phyloP scores from a whole-genome alignment of 805 yeast genomes.

The Myxozyma vanderwaltii region DNA sequence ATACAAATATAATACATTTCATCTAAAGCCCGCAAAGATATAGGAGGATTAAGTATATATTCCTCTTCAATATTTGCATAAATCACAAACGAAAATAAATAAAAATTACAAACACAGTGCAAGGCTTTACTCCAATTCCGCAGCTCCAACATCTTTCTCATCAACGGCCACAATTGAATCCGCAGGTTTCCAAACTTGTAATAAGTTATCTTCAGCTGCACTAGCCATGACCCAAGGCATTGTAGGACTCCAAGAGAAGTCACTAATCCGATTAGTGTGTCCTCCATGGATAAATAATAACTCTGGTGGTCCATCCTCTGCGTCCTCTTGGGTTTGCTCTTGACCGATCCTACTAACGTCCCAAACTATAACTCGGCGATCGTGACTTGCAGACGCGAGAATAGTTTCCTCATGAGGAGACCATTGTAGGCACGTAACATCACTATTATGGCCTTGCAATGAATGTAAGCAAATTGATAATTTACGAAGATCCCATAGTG shows the following conservation, averaged over 20 bases:
- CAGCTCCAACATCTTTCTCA: slow-evolving; percentile 43
- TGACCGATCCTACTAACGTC: slow-evolving; percentile 60
- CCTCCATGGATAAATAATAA: slow-evolving; percentile 83
- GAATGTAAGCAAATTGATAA: slow-evolving; percentile 60
- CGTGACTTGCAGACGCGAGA: slow-evolving; percentile 63
- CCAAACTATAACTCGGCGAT: slow-evolving; percentile 75
- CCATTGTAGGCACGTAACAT: slow-evolving; percentile 60
- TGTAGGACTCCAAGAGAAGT: slow-evolving; percentile 65
- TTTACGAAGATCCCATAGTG: slow-evolving; percentile 74
- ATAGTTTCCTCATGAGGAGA: slow-evolving; percentile 52
- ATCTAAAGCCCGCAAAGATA: not conserved
- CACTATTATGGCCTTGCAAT: slow-evolving; percentile 65
- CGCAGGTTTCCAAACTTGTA: slow-evolving; percentile 77
- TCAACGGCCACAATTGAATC: slow-evolving; percentile 48
- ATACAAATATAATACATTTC: not conserved
- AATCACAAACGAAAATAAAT: not conserved
- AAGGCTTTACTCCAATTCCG: slow-evolving; percentile 35
- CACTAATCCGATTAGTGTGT: slow-evolving; percentile 70
- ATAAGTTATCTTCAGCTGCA: slow-evolving; percentile 72
- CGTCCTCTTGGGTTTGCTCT: slow-evolving; percentile 57
- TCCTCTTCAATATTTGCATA: not conserved
- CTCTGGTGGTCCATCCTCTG: slow-evolving; percentile 71
- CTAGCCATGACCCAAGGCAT: slow-evolving; percentile 62
- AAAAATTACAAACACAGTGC: not conserved
- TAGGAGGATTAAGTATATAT: too few relatives aligned